phyloP scores from a whole-genome alignment of 768 basidiomycete species.

The Multifurca ochricompacta region DNA sequence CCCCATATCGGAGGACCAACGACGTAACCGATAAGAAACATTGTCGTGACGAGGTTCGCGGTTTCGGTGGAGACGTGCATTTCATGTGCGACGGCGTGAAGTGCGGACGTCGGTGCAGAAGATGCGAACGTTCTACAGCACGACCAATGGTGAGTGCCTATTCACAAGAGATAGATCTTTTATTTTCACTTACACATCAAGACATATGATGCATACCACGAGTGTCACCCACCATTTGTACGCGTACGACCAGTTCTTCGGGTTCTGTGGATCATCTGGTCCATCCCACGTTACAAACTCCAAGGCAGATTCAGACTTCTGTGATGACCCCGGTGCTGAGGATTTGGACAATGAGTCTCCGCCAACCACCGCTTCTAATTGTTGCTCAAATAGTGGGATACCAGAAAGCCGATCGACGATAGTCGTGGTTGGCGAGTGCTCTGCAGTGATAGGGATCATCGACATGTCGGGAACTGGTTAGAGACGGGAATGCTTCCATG shows the following conservation, averaged over 20 bases:
- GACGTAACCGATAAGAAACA: slow-evolving; percentile 21
- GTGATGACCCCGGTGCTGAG: neutral
- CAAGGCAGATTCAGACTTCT: neutral
- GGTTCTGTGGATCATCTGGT: slow-evolving; percentile 6
- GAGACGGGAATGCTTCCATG: too few relatives aligned
- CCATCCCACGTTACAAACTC: slow-evolving; percentile 9
- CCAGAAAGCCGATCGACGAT: too few relatives aligned
- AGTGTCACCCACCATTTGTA: slow-evolving; percentile 10
- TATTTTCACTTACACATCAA: slow-evolving; percentile 19
- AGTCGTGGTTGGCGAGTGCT: too few relatives aligned
- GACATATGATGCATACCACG: neutral
- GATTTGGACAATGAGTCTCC: neutral
- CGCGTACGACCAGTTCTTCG: slow-evolving; percentile 12
- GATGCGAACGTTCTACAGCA: slow-evolving; percentile 22
- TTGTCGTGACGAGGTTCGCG: slow-evolving; percentile 16
- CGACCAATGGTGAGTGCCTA: neutral
- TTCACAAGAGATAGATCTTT: neutral
- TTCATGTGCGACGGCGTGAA: slow-evolving; percentile 5
- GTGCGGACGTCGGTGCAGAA: slow-evolving; percentile 17
- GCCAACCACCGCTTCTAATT: neutral
- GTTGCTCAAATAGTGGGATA: neutral
- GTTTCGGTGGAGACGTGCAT: slow-evolving; percentile 21
- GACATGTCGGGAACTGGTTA: too few relatives aligned
- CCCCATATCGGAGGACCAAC: slow-evolving; percentile 18
- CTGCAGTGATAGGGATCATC: too few relatives aligned